Base-by-base conservation (phyloP, 2,329 filamentous ascomycete species). In the Drechslerella dactyloides region DNA sequence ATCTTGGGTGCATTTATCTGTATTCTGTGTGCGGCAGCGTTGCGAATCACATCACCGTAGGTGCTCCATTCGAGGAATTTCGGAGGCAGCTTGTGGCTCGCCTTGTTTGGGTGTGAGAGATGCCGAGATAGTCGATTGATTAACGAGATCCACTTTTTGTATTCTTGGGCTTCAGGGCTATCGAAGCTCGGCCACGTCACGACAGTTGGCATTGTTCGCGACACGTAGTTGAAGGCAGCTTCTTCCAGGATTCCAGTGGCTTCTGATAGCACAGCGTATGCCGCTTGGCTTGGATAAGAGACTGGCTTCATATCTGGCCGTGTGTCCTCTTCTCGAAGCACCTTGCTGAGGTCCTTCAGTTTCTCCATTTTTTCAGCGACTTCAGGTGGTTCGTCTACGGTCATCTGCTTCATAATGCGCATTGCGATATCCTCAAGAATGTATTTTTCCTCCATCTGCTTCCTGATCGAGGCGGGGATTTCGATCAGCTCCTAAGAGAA, bases 161-260 rank as follows among this genome's bases (percentile, higher is more conserved):
- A 65, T 33, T 72, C 68, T 44, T 72, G 68, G 1, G 68, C 68
- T 37, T 72, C 68, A 5, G 68, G 68, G 50, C 68, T 65, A 40
- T 72, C 68, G 48, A 40, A 72, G 8, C 23, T 42, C 13, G 60
- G 55, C 60, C 68, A 65, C 24, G 44, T 30, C 1, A 48, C 44
- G 13, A 72, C 56, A 2, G 54, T 53, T 8, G 68, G 68, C 13
- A 55, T 52, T 17, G 35, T 61, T 44, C 37, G 50, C 4, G 42
- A n/a, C 10, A 72, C 19, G 30, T 59, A 72, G 10, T 46, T 24
- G 35, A 35, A 72, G 44, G 60, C 64, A 2, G 68, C 68, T 23
- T 72, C 58, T 19, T 72, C 68, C 7, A 72, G 51, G 21, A 72
- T 37, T 10, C 55, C 21, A 3, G 68, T 72, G 7, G 68, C 68